Conservation (phyloP, 192 early-diverging fungal species). For the Umbelopsis sp. region DNA sequence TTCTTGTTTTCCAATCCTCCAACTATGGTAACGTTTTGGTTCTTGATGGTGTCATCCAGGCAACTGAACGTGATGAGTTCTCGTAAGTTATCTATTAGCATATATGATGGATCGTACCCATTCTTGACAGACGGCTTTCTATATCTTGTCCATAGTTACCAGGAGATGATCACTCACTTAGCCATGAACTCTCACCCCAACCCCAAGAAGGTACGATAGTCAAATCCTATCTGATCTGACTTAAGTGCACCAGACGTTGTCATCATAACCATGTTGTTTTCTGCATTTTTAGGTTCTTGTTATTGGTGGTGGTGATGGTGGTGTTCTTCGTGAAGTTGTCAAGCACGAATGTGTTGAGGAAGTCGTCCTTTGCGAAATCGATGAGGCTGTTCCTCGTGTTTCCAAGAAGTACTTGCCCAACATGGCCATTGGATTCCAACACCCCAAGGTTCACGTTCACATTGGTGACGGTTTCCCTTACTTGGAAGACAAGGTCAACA, state of each 20-base stretch:
- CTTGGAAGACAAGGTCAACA: slow-evolving; percentile 82
- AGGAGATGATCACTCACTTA: slow-evolving; percentile 99
- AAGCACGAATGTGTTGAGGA: slow-evolving; percentile 94
- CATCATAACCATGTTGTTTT: neutral
- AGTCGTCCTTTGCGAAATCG: slow-evolving; percentile 96
- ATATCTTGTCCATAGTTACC: slow-evolving; percentile 76
- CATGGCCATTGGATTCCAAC: slow-evolving; percentile 91
- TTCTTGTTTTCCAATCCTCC: slow-evolving; percentile 95
- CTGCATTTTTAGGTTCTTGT: slow-evolving; percentile 74
- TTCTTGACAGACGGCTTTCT: too few relatives aligned
- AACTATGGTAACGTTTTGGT: slow-evolving; percentile 97
- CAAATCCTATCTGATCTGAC: neutral
- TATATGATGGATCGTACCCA: too few relatives aligned
- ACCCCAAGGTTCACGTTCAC: slow-evolving; percentile 93
- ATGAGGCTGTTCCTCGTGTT: slow-evolving; percentile 90
- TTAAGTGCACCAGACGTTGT: neutral
- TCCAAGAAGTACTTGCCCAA: slow-evolving; percentile 93
- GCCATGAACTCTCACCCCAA: slow-evolving; percentile 93
- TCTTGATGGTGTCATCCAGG: slow-evolving; percentile 97
- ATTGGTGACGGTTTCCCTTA: slow-evolving; percentile 97
- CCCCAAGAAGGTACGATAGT: slow-evolving; percentile 83
- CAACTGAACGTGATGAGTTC: slow-evolving; percentile 98
- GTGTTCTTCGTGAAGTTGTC: slow-evolving; percentile 96
- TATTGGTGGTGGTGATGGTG: slow-evolving; percentile 99
- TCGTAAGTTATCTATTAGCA: slow-evolving; percentile 60